Evolutionary conservation across 768 basidiomycete species (phyloP).

Genomic region (Gloeostereum incarnatum): DNA sequence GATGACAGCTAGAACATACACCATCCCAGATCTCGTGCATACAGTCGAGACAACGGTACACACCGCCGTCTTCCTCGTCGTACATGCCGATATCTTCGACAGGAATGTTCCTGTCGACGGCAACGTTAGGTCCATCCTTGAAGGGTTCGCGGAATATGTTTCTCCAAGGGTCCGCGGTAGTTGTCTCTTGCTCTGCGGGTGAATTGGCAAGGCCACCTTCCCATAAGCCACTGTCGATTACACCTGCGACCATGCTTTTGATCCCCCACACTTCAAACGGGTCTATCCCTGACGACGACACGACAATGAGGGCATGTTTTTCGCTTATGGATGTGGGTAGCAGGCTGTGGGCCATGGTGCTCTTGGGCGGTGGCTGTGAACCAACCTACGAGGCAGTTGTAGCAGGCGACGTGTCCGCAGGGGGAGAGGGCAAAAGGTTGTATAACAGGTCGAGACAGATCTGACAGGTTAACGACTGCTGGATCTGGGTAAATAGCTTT

Average conservation of each 20-base stretch:
- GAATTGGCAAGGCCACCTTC: slow-evolving; percentile 16
- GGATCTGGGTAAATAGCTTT: slow-evolving; percentile 39
- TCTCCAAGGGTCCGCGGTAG: slow-evolving; percentile 49
- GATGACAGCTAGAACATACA: slow-evolving; percentile 50
- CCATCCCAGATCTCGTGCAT: slow-evolving; percentile 74
- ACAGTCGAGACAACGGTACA: slow-evolving; percentile 71
- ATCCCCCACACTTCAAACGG: slow-evolving; percentile 66
- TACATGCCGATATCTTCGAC: slow-evolving; percentile 47
- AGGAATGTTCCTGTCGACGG: neutral
- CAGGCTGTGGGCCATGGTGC: slow-evolving; percentile 36
- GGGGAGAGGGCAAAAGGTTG: slow-evolving; percentile 68
- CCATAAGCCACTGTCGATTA: slow-evolving; percentile 46
- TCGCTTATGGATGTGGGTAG: slow-evolving; percentile 32
- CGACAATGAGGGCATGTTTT: slow-evolving; percentile 77
- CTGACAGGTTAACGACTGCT: slow-evolving; percentile 64
- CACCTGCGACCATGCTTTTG: slow-evolving; percentile 49
- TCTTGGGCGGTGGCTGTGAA: slow-evolving; percentile 41
- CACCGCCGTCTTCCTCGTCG: slow-evolving; percentile 66
- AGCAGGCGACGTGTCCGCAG: slow-evolving; percentile 68
- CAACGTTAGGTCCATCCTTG: slow-evolving; percentile 13
- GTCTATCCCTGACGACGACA: slow-evolving; percentile 44
- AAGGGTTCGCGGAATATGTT: slow-evolving; percentile 41
- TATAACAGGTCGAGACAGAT: slow-evolving; percentile 71
- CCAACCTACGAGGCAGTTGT: slow-evolving; percentile 68
- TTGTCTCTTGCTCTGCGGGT: slow-evolving; percentile 5